Evolutionary conservation across 2,329 filamentous ascomycete genomes (phyloP).

Genomic region (Cephalotrichum gorgonifer): DNA sequence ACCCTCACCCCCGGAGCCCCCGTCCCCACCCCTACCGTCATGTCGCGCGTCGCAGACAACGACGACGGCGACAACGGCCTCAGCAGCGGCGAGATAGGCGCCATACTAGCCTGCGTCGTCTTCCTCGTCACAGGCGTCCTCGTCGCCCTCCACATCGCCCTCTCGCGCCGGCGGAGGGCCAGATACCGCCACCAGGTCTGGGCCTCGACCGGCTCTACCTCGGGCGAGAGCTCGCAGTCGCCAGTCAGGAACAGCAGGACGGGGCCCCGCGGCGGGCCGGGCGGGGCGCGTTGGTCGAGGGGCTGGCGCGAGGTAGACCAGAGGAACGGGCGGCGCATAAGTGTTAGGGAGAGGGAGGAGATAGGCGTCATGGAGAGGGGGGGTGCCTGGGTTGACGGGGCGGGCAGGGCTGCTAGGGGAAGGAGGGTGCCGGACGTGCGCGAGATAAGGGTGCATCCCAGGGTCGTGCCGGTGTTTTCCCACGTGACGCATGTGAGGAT

Average conservation of each 20-base stretch:
- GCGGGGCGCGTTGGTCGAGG: no score
- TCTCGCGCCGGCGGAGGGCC: not conserved
- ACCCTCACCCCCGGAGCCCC: slow-evolving; percentile 5
- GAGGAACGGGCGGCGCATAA: no score
- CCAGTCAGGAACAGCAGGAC: no score
- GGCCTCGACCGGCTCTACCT: no score
- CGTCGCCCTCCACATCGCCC: slow-evolving; percentile 10
- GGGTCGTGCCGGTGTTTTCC: not conserved
- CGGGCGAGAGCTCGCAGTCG: no score
- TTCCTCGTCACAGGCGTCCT: slow-evolving; percentile 24
- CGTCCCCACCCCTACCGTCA: slow-evolving; percentile 8
- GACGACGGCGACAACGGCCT: slow-evolving; percentile 13
- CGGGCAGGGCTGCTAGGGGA: not conserved
- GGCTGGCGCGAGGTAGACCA: no score
- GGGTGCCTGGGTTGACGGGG: not conserved
- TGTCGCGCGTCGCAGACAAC: slow-evolving; percentile 7
- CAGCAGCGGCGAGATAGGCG: slow-evolving; percentile 26
- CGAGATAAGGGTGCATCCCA: not conserved
- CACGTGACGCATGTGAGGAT: not conserved
- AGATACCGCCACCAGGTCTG: no score
- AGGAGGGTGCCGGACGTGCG: not conserved
- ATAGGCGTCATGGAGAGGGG: not conserved
- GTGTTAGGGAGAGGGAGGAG: not conserved
- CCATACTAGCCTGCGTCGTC: slow-evolving; percentile 27
- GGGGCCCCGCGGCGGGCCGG: no score